Evolutionary conservation across 2,329 filamentous ascomycete species (phyloP).

Genomic region (Stemphylium vesicarium): DNA sequence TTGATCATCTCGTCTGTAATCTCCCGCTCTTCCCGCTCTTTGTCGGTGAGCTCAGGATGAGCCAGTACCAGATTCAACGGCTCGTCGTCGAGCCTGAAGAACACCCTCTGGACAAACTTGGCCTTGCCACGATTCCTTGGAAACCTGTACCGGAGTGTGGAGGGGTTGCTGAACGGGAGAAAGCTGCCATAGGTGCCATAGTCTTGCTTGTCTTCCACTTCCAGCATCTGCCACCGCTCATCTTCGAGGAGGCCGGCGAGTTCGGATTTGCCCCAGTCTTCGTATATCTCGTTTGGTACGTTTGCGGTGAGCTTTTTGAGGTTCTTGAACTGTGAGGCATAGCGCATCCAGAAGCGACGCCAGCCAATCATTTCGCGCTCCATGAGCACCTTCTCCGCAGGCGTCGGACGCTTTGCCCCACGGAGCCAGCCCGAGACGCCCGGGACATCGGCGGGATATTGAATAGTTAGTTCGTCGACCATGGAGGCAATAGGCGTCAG

Average conservation of each 20-base stretch:
- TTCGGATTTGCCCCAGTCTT: slow-evolving; percentile 39
- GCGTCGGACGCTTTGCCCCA: slow-evolving; percentile 26
- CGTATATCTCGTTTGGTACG: slow-evolving; percentile 41
- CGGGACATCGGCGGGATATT: slow-evolving; percentile 43
- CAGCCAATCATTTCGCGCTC: slow-evolving; percentile 43
- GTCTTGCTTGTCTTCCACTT: slow-evolving; percentile 32
- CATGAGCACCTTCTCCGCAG: slow-evolving; percentile 37
- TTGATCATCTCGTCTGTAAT: slow-evolving; percentile 34
- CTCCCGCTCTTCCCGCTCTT: slow-evolving; percentile 31
- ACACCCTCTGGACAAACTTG: slow-evolving; percentile 43
- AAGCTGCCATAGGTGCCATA: slow-evolving; percentile 23
- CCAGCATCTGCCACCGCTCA: slow-evolving; percentile 42
- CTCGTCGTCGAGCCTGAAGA: slow-evolving; percentile 37
- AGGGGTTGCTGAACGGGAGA: slow-evolving; percentile 23
- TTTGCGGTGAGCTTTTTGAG: slow-evolving; percentile 44
- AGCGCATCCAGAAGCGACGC: slow-evolving; percentile 46
- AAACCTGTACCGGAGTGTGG: slow-evolving; percentile 25
- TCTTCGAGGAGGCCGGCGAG: slow-evolving; percentile 30
- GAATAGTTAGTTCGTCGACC: slow-evolving; percentile 46
- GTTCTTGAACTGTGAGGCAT: slow-evolving; percentile 44
- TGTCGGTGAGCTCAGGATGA: slow-evolving; percentile 11
- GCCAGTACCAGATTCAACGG: slow-evolving; percentile 20
- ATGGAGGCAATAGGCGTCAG: slow-evolving; percentile 41
- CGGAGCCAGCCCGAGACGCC: slow-evolving; percentile 38
- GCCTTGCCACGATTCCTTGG: slow-evolving; percentile 25